Base-by-base conservation (phyloP, 2,329 filamentous ascomycete species). In the Cladophialophora chaetospira region DNA sequence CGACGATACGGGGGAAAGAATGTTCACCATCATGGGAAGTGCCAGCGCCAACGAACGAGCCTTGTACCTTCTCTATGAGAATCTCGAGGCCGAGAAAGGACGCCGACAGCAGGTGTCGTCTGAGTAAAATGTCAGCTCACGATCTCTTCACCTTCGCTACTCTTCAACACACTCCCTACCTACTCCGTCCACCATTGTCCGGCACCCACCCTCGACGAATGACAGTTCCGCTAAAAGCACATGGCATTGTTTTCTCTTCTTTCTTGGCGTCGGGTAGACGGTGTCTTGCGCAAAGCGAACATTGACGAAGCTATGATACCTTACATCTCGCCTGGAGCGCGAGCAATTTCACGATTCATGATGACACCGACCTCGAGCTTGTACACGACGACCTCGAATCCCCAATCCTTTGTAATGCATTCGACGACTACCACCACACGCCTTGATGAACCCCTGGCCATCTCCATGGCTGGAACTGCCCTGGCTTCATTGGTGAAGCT, bases 21-120 rank as follows among this genome's bases (percentile, higher is more conserved):
- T 99, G 94, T 99, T 99, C 79, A 99, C 94, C 70, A 99, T 99
- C 72, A 97, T 96, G 83, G 94, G 94, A 66, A 95, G 89, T 60
- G 87, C 90, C 59, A 88, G 88, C 76, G 91, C 91, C 63, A 99
- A 99, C 69, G 94, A 99, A 77, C 93, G 91, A 67, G 94, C 94
- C 3, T 82, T 99, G 25, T 97, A 96, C 75, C 86, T 99, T 52
- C 81, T 99, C 63, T 99, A 99, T 73, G 94, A 99, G 82, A 99
- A 99, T 76, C 85, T 99, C 49, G 94, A 99, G 79, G 93, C 92
- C 13, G 94, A 99, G 81, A 99, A 99, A 84, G 95, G 95, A 86
- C 91, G 94, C 69, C 90, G 94, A 72, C 96, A 91, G 80, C 88
- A 95, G 77, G 83, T 86, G 61, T 79, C 82, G 43, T 79, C 81